Percentiles rank a stretch among this genome's conserved stretches.
These are phyloP conservation scores for Hortaea sp. DNA, from an alignment of 2,329 filamentous ascomycete genomes.

Conservation along the genomic window DNA sequence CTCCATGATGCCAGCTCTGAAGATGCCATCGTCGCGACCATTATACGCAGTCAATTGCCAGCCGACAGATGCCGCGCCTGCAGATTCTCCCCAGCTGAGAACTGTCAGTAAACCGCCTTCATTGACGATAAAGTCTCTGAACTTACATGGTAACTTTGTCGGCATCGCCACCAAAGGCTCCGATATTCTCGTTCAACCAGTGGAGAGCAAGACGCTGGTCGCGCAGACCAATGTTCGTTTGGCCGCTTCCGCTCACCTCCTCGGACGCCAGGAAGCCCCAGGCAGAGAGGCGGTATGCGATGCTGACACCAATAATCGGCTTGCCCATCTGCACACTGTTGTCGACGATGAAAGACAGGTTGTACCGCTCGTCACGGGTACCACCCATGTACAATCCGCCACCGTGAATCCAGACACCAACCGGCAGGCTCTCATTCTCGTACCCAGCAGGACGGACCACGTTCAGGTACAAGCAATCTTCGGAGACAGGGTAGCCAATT, in stretches of 20 bases:
- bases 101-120: not conserved
- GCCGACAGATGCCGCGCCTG: constrained; percentile 36
- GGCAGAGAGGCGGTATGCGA: constrained; percentile 52
- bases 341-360: constrained; percentile 20
- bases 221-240: constrained; percentile 51
- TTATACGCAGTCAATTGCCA: constrained; percentile 38
- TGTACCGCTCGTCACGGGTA: constrained; percentile 16
- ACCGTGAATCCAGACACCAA: constrained; percentile 13
- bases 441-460: constrained; percentile 2
- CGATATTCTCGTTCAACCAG: constrained; percentile 52
- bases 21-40: constrained; percentile 38
- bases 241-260: constrained; percentile 30
- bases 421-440: constrained; percentile 1
- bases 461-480: constrained; percentile 22
- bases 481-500: constrained; percentile 23
- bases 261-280: constrained; percentile 44
- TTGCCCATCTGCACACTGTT: constrained; percentile 14
- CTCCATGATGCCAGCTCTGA: constrained; percentile 38
- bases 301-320: constrained; percentile 46
- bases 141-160: constrained; percentile 35
- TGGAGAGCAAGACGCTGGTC: constrained; percentile 51
- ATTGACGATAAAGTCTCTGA: constrained; percentile 20
- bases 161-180: constrained; percentile 49
- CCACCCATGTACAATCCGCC: constrained; percentile 17
- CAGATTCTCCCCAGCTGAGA: constrained; percentile 16